These are phyloP conservation scores for Steccherinum ochraceum DNA, from an alignment of 768 basidiomycete species.

Conservation along the genomic window DNA sequence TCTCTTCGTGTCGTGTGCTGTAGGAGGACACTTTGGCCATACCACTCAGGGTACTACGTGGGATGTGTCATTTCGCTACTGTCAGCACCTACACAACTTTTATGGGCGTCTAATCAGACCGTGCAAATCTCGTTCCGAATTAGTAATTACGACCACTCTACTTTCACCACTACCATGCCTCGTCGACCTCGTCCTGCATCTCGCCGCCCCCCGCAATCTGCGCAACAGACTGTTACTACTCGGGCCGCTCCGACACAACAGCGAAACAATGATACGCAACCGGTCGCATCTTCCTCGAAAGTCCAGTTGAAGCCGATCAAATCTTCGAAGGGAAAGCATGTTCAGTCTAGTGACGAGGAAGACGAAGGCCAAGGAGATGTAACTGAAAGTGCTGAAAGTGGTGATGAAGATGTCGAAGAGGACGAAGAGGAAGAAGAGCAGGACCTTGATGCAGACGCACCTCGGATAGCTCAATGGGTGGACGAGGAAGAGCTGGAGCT, in stretches of 20 bases:
- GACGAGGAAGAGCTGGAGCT: conserved; percentile 37
- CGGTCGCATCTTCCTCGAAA: not conserved
- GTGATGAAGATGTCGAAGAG: conserved; percentile 10
- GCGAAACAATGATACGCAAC: not conserved
- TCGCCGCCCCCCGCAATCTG: conserved; percentile 13
- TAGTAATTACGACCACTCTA: no score
- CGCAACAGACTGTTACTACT: not conserved
- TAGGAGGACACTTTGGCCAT: no score
- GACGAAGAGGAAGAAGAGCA: conserved; percentile 11
- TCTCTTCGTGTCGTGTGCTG: no score
- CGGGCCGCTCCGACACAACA: no score
- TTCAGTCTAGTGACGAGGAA: conserved; percentile 4
- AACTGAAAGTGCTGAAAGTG: conserved; percentile 25
- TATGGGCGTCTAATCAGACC: no score
- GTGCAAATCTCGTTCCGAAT: no score
- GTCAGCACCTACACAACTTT: no score
- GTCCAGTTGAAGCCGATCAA: not conserved
- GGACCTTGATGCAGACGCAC: conserved; percentile 38
- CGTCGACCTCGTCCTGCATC: conserved; percentile 31
- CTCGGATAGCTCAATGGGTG: conserved; percentile 57
- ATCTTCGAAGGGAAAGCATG: conserved; percentile 1
- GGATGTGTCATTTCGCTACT: no score
- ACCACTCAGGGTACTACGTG: no score
- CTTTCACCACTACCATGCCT: conserved; percentile 31
- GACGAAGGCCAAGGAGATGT: conserved; percentile 5